Evolutionary conservation across 2,329 filamentous ascomycete species (phyloP), one percentile per base, ranked within the genome.

Genomic region (Xylariomycetidae sp.): DNA sequence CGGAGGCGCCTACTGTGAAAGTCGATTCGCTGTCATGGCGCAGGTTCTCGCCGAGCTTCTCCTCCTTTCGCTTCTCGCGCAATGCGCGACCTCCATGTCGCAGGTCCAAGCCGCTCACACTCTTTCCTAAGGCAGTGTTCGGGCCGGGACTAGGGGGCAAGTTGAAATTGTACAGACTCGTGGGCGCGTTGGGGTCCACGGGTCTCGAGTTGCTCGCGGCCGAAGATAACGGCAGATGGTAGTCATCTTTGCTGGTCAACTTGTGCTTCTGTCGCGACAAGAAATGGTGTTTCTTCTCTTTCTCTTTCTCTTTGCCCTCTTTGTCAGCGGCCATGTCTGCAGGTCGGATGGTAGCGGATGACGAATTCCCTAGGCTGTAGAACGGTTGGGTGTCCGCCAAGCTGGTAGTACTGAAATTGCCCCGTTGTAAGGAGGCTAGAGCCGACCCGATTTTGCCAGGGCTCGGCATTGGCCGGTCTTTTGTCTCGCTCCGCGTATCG

Each of bases 211-310:
- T 89, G 57, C 82, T 87, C 39, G 78, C 76, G 3, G 82, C 82
- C 4, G 84, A 88, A 1, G 82, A 87, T 3, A 89, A 61, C 2
- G 82, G 80, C 3, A 88, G 66, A 47, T 80, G 73, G 42, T 77
- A 79, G 39, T 88, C 84, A 43, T 86, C 81, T 58, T 82, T 83
- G 48, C 74, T 73, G 43, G 73, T 79, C 37, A 85, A 64, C 56
- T 88, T 89, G 51, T 88, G 74, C 53, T 88, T 89, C 52, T 86
- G 82, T 24, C 85, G 70, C 6, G 82, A 86, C 33, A 90, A 56
- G 46, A 90, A 89, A 51, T 89, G 79, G 47, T 88, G 85, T 45
- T 82, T 84, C 61, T 83, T 84, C 49, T 85, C 79, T 59, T 84
- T 85, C 38, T 84, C 79, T 49, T 80, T 81, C 20, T 73, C 73